A percentile compares a stretch with the other conserved stretches of the same genome.
Conservation (phyloP, 768 basidiomycete genomes). For the Boletus sp. region DNA sequence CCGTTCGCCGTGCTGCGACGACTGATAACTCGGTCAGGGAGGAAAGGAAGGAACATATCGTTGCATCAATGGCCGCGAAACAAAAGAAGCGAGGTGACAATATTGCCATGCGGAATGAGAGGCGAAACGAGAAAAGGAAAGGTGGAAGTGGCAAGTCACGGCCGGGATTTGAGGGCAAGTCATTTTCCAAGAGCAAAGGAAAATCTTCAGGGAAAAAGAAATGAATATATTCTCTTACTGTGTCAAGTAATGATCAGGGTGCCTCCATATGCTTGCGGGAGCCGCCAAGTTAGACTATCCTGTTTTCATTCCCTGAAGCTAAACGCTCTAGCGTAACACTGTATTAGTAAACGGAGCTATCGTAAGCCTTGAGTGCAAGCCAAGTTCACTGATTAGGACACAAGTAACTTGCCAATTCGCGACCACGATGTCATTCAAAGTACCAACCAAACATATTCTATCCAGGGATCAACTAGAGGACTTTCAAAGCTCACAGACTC, state of each 20-base stretch:
- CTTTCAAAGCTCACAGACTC: conserved; percentile 77
- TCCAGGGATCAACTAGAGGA: conserved; percentile 72
- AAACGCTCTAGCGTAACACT: no score
- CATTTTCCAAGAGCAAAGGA: conserved; percentile 59
- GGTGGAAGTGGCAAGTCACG: conserved; percentile 59
- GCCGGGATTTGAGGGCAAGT: conserved; percentile 87
- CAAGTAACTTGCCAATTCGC: conserved; percentile 2
- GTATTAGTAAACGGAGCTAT: neutral
- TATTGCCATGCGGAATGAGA: conserved; percentile 81
- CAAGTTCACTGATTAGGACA: neutral
- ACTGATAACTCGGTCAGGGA: conserved; percentile 51
- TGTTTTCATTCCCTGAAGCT: no score
- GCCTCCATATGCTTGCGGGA: neutral
- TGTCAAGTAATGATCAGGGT: neutral
- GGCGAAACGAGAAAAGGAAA: conserved; percentile 60
- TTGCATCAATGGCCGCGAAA: conserved; percentile 73
- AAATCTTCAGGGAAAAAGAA: conserved; percentile 24
- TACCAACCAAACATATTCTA: conserved; percentile 73
- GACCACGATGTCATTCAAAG: conserved; percentile 39
- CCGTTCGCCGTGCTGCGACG: neutral
- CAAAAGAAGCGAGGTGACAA: conserved; percentile 93
- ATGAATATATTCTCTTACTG: conserved; percentile 1
- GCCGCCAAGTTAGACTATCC: no score
- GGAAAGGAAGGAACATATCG: conserved; percentile 78
- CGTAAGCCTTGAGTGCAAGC: neutral